phyloP scores from a whole-genome alignment of 306 rosid species.

The Gleditsia sinensis region DNA sequence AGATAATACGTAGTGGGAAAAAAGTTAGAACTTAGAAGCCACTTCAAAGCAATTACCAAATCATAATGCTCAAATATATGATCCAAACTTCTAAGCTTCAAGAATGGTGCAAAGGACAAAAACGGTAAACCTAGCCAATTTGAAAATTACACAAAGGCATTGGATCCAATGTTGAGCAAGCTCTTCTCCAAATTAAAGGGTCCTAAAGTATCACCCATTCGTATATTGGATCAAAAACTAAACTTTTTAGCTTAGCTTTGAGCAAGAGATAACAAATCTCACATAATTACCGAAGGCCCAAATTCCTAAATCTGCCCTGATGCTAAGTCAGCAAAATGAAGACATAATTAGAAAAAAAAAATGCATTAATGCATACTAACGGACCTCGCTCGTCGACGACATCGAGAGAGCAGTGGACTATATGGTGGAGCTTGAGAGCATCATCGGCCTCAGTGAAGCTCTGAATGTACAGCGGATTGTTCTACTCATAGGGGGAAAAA shows the following conservation, averaged over 20 bases:
- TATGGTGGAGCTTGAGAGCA: constrained; percentile 97
- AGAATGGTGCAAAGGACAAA: not conserved
- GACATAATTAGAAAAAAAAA: constrained; percentile 19
- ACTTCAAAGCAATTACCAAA: not conserved
- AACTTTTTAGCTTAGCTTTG: not conserved
- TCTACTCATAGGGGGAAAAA: constrained; percentile 47
- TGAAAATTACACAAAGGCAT: not conserved
- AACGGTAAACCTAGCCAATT: not conserved
- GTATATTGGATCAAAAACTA: not conserved
- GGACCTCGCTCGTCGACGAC: constrained; percentile 95
- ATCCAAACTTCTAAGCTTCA: not conserved
- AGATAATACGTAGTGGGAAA: not conserved
- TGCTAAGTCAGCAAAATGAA: not conserved
- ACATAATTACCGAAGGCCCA: not conserved
- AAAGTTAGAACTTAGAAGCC: not conserved
- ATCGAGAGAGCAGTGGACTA: constrained; percentile 95
- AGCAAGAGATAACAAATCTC: not conserved
- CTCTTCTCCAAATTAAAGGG: not conserved
- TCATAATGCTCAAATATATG: not conserved
- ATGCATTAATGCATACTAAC: not conserved
- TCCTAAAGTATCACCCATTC: not conserved
- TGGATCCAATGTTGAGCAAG: not conserved
- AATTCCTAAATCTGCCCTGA: not conserved
- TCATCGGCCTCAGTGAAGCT: constrained; percentile 98
- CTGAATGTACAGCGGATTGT: constrained; percentile 91